A percentile compares a stretch with the other conserved stretches of the same genome.
Evolutionary conservation across 2,329 filamentous ascomycete species (phyloP).

Genomic region (Hymenoscyphus fructigenus): DNA sequence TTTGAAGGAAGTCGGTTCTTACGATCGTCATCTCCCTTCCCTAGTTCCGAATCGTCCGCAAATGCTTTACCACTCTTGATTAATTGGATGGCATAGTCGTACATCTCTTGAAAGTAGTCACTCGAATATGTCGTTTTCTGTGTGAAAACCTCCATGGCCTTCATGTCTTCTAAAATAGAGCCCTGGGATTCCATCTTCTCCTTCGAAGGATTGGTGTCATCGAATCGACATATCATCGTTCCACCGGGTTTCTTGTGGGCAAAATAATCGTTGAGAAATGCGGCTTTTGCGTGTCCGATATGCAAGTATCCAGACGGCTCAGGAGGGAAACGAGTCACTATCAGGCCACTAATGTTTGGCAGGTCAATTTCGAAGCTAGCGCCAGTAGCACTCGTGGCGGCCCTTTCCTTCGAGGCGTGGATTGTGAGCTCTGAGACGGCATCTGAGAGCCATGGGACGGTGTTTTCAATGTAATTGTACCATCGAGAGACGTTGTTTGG

Average conservation of each 20-base stretch:
- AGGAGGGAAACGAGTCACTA: neutral
- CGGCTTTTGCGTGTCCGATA: neutral
- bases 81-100: neutral
- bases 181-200: neutral
- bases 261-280: neutral
- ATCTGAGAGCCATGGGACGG: neutral
- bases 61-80: neutral
- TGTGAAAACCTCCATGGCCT: neutral
- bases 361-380: neutral
- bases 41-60: neutral
- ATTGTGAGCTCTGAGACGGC: neutral
- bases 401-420: neutral
- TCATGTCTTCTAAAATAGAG: neutral
- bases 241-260: neutral
- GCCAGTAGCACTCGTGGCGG: neutral
- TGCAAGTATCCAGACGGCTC: neutral
- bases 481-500: neutral
- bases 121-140: neutral
- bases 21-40: neutral
- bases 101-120: neutral
- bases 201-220: neutral
- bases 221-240: neutral
- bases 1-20: neutral
- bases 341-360: neutral
- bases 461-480: neutral